These are phyloP conservation scores for Penicillium sumatraense DNA, from an alignment of 2,329 filamentous ascomycete species.

Conservation along the genomic window DNA sequence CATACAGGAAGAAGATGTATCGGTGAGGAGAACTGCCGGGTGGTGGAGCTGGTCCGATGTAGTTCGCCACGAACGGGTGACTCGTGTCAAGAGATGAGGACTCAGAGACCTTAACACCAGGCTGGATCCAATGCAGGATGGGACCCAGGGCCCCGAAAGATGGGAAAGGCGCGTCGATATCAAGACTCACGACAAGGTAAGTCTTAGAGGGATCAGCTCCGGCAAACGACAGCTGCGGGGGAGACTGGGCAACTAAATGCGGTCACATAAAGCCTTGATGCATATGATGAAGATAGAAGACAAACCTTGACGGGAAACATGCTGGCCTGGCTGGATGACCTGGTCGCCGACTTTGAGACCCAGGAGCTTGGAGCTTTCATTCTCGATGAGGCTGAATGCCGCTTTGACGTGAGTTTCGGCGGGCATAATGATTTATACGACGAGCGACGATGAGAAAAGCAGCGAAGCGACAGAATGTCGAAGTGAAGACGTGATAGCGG, in stretches of 20 bases:
- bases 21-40: conserved; percentile 53
- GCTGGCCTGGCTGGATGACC: conserved; percentile 34
- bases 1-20: conserved; percentile 56
- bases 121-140: conserved; percentile 40
- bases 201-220: conserved; percentile 21
- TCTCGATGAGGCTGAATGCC: conserved; percentile 32
- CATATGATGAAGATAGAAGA: background rate
- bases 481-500: too few relatives aligned
- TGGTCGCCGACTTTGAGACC: conserved; percentile 34
- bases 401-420: conserved; percentile 17
- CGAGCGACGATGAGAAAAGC: background rate
- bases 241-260: conserved; percentile 24
- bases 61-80: conserved; percentile 38
- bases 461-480: too few relatives aligned
- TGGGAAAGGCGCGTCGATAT: conserved; percentile 39
- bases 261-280: background rate
- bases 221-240: conserved; percentile 24
- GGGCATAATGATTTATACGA: conserved; percentile 16
- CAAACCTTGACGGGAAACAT: conserved; percentile 37
- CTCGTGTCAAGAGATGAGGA: conserved; percentile 14
- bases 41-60: conserved; percentile 54
- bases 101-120: conserved; percentile 23
- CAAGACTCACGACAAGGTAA: conserved; percentile 32
- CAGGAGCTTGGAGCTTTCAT: conserved; percentile 39
- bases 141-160: conserved; percentile 32